Conservation (phyloP, 139 green algal species). For the Tetradesmus obliquus region DNA sequence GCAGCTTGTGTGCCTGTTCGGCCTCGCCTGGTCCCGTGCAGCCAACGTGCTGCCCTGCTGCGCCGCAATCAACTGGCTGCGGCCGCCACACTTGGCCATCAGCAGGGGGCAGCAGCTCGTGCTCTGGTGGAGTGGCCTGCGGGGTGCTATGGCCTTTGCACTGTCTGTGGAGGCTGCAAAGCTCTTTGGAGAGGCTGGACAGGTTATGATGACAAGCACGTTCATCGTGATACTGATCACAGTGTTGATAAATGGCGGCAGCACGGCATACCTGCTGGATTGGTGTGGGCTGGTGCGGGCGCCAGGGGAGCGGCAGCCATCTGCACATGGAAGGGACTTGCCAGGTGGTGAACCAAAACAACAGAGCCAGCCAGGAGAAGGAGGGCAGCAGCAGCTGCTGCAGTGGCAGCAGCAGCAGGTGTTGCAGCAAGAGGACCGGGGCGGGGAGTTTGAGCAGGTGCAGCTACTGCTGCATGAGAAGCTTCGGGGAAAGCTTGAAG, state of each 20-base stretch:
- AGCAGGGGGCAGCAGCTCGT: constrained; percentile 56
- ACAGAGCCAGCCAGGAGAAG: not conserved
- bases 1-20: constrained; percentile 61
- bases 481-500: not conserved
- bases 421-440: not conserved
- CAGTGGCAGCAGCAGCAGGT: not conserved
- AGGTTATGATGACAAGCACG: constrained; percentile 64
- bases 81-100: constrained; percentile 15
- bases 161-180: constrained; percentile 62
- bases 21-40: constrained; percentile 61
- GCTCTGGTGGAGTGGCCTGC: constrained; percentile 74
- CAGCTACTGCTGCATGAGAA: constrained; percentile 6
- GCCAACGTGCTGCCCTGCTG: constrained; percentile 61
- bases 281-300: not conserved
- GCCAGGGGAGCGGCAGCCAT: not conserved
- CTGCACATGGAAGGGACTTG: not conserved
- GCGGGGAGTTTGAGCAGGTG: not conserved
- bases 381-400: not conserved
- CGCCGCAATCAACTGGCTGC: constrained; percentile 61
- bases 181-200: constrained; percentile 48
- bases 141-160: constrained; percentile 75
- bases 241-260: constrained; percentile 72
- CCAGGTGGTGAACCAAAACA: not conserved
- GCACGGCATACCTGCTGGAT: constrained; percentile 47
- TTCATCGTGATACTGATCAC: constrained; percentile 72